Percentiles rank a stretch among this genome's conserved stretches.
These are phyloP conservation scores for Phytophthora aleatoria DNA, from an alignment of 352 stramenopile species.

Conservation along the genomic window DNA sequence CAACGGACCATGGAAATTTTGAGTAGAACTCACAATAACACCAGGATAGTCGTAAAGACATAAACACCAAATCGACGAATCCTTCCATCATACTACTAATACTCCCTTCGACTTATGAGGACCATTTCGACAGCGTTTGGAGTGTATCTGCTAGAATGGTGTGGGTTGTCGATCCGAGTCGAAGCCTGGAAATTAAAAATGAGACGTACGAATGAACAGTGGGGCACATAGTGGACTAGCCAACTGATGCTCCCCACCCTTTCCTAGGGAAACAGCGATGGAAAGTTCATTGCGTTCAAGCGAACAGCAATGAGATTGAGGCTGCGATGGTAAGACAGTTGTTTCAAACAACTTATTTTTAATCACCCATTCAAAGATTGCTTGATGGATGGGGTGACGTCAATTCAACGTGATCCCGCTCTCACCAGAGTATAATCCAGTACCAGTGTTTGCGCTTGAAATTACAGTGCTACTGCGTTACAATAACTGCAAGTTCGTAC, in stretches of 20 bases:
- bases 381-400: background rate
- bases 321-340: background rate
- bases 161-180: background rate
- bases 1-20: no score
- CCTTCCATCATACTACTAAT: no score
- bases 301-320: constrained; percentile 3
- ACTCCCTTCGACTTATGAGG: background rate
- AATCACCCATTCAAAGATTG: background rate
- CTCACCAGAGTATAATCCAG: background rate
- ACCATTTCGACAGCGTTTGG: background rate
- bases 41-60: no score
- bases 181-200: background rate
- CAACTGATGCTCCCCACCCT: background rate
- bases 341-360: background rate
- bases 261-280: background rate
- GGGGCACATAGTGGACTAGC: background rate
- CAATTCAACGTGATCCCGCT: background rate
- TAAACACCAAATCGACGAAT: no score
- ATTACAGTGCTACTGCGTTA: no score
- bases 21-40: no score
- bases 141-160: background rate
- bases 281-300: constrained; percentile 1
- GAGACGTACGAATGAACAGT: background rate
- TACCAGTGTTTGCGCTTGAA: no score
- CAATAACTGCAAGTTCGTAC: no score